Conservation (phyloP, 2,329 filamentous ascomycete genomes). For the Calonectria honghensis region DNA sequence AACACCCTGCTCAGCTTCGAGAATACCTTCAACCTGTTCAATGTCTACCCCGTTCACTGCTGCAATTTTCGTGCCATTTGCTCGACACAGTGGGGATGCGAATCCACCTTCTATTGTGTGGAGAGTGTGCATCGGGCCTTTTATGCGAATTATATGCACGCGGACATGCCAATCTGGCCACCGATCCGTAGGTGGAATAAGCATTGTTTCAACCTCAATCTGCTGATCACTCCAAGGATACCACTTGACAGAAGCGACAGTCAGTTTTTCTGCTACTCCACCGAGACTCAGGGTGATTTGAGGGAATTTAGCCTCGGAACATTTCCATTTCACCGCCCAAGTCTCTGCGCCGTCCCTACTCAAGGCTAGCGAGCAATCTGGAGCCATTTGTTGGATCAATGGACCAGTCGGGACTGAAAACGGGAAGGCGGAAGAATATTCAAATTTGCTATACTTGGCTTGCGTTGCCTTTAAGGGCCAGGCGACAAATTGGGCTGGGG, state of each 20-base stretch:
- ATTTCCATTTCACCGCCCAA: conserved; percentile 58
- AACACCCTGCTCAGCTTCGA: conserved; percentile 17
- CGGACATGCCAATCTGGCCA: conserved; percentile 61
- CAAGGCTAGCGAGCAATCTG: conserved; percentile 57
- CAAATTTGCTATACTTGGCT: conserved; percentile 69
- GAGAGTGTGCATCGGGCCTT: background rate
- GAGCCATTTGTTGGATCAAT: conserved; percentile 58
- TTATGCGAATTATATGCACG: conserved; percentile 47
- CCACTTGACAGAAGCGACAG: conserved; percentile 42
- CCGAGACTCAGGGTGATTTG: background rate
- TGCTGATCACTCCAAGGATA: conserved; percentile 55
- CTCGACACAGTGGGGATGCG: conserved; percentile 29
- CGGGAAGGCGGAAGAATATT: conserved; percentile 68
- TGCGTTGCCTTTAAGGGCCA: conserved; percentile 63
- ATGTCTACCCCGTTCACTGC: background rate
- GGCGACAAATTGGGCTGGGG: conserved; percentile 62
- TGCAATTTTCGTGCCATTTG: conserved; percentile 38
- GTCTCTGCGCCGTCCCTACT: conserved; percentile 58
- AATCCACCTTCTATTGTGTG: conserved; percentile 48
- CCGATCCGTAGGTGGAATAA: conserved; percentile 55
- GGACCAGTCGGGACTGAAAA: conserved; percentile 66
- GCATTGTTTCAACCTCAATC: conserved; percentile 53
- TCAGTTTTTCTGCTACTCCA: rapidly evolving
- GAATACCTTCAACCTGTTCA: conserved; percentile 18
- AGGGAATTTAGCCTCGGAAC: conserved; percentile 5